Conservation (phyloP, 2,329 filamentous ascomycete species). For the Aotearoamyces nothofagi region DNA sequence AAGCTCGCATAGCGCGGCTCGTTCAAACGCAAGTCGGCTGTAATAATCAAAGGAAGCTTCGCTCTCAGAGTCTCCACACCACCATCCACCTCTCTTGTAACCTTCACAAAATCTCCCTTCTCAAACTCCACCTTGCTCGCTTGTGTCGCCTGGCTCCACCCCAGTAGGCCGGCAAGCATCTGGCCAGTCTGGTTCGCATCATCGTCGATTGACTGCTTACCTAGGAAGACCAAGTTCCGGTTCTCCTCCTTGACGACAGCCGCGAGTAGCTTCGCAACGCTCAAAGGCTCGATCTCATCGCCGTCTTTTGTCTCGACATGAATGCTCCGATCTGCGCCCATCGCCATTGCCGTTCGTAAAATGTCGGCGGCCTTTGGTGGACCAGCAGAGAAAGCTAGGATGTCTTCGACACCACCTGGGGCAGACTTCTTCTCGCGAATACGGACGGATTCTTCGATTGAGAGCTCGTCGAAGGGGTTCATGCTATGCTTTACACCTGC, state of each 20-base stretch:
- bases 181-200: conserved; percentile 92
- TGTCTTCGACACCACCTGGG: conserved; percentile 69
- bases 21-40: conserved; percentile 86
- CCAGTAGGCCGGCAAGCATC: conserved; percentile 87
- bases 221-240: conserved; percentile 82
- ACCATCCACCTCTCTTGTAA: conserved; percentile 88
- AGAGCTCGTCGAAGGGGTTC: conserved; percentile 98
- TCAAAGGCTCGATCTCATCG: conserved; percentile 70
- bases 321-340: conserved; percentile 88
- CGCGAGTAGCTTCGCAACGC: conserved; percentile 80
- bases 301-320: conserved; percentile 70
- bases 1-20: conserved; percentile 89
- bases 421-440: conserved; percentile 75
- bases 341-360: conserved; percentile 92
- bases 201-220: conserved; percentile 97
- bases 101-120: conserved; percentile 53
- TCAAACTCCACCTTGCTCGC: conserved; percentile 69
- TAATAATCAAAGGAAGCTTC: conserved; percentile 84
- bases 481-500: conserved; percentile 91
- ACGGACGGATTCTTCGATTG: conserved; percentile 87
- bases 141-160: conserved; percentile 91
- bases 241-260: conserved; percentile 71
- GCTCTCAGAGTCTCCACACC: conserved; percentile 80
- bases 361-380: conserved; percentile 78
- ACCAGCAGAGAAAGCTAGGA: conserved; percentile 78